phyloP scores from a whole-genome alignment of 2,329 filamentous ascomycete genomes.

The Leptodontidium sp. region DNA sequence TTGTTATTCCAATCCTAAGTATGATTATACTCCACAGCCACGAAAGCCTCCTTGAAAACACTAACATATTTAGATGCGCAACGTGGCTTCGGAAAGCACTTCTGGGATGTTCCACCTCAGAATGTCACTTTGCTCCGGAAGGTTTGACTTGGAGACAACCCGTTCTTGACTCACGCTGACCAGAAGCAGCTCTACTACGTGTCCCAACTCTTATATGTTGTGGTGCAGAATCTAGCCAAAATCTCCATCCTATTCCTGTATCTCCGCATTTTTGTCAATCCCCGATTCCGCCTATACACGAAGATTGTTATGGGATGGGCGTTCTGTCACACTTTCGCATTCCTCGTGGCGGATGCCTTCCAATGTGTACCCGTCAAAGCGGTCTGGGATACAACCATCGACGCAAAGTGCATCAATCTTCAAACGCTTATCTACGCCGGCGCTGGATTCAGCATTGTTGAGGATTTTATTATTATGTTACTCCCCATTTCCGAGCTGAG shows the following conservation, averaged over 20 bases:
- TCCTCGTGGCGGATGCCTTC: slow-evolving; percentile 25
- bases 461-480: slow-evolving; percentile 70
- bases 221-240: slow-evolving; percentile 37
- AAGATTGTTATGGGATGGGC: slow-evolving; percentile 28
- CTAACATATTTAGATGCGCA: slow-evolving; percentile 24
- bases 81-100: slow-evolving; percentile 35
- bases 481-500: slow-evolving; percentile 71
- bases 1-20: slow-evolving; percentile 33
- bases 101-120: slow-evolving; percentile 31
- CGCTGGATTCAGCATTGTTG: slow-evolving; percentile 72
- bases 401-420: slow-evolving; percentile 62
- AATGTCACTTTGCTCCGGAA: slow-evolving; percentile 31
- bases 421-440: slow-evolving; percentile 71
- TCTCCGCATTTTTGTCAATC: slow-evolving; percentile 34
- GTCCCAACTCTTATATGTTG: slow-evolving; percentile 35
- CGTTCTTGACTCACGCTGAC: not conserved
- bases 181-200: slow-evolving; percentile 35
- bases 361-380: slow-evolving; percentile 32
- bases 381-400: slow-evolving; percentile 28
- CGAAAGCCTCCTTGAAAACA: not conserved
- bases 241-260: slow-evolving; percentile 38
- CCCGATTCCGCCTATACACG: slow-evolving; percentile 23
- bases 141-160: slow-evolving; percentile 17
- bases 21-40: slow-evolving; percentile 16
- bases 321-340: slow-evolving; percentile 22